Evolutionary conservation across 768 basidiomycete genomes (phyloP), one percentile per base, ranked within the genome.

Genomic region (Lactarius deliciosus): DNA sequence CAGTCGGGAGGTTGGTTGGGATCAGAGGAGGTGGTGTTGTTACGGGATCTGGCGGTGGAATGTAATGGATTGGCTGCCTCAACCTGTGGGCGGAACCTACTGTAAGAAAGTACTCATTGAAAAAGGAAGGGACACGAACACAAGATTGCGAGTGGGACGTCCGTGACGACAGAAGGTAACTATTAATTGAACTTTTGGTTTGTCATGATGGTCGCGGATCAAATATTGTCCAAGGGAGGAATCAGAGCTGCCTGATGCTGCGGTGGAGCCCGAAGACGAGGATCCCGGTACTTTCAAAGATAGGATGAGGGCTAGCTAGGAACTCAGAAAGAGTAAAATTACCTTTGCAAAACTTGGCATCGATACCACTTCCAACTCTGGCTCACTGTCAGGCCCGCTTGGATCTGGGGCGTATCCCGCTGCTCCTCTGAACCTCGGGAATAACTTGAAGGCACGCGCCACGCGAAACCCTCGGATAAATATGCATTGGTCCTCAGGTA

Each of bases 151-250:
- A 15, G 32, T 50, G 22, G 60, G 32, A n/a, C 57, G 61, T n/a
- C 61, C 57, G 56, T 32, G 53, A 43, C 68, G 65, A 55, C 16
- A 45, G 32, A 63, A 47, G 9, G 53, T 67, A 16, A 68, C 68
- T 3, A 30, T 28, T 5, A 69, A 53, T 38, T 63, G 65, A 25
- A 41, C 34, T 30, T 8, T 63, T 61, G 15, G 57, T 10, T 20
- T 13, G 40, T 11, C 28, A 20, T 6, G 11, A 30, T 38, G 40
- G 10, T 20, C 9, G 8, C 10, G 5, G 22, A 43, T 28, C 7
- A 56, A 55, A 13, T 11, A 36, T 18, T 62, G 38, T 22, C 50
- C 32, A 2, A 40, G n/a, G 13, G 63, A 43, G 41, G 60, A 30
- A 11, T 7, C 50, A 40, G n/a, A 10, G 20, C 22, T 34, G 15